Evolutionary conservation across 768 basidiomycete genomes (phyloP).

Genomic region (Suillus americanus): DNA sequence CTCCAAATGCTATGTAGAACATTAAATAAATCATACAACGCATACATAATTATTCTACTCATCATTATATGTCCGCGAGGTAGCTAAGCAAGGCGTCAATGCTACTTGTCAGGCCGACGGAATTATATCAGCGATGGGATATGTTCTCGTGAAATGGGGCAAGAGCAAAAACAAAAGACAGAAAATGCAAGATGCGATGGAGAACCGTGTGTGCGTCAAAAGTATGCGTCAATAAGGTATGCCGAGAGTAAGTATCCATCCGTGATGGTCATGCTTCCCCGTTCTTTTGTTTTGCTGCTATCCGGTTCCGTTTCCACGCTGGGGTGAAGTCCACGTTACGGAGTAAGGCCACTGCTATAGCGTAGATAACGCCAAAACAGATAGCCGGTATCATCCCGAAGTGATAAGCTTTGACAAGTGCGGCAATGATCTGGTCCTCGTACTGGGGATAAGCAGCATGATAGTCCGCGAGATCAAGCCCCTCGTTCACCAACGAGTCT

Average conservation of each 20-base stretch:
- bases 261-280: conserved; percentile 22
- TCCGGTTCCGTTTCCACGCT: conserved; percentile 31
- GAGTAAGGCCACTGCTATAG: conserved; percentile 30
- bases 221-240: conserved; percentile 22
- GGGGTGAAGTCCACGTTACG: conserved; percentile 33
- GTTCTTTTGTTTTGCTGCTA: conserved; percentile 23
- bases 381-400: conserved; percentile 33
- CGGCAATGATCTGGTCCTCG: conserved; percentile 30
- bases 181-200: conserved; percentile 4
- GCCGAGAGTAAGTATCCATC: conserved; percentile 16
- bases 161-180: conserved; percentile 10
- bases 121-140: conserved; percentile 8
- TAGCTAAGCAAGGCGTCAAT: conserved; percentile 2
- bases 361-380: conserved; percentile 33
- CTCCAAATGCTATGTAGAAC: neutral
- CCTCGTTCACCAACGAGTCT: conserved; percentile 28
- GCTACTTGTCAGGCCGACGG: conserved; percentile 1
- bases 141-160: conserved; percentile 14
- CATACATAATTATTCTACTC: conserved; percentile 6
- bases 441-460: conserved; percentile 33
- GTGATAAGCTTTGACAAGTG: conserved; percentile 35
- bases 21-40: conserved; percentile 4
- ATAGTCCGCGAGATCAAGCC: conserved; percentile 30
- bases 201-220: conserved; percentile 1
- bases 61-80: conserved; percentile 1